A percentile compares a stretch with the other conserved stretches of the same genome.
Evolutionary conservation across 139 green algal genomes (phyloP).

Genomic region (Micromonas pusilla): DNA sequence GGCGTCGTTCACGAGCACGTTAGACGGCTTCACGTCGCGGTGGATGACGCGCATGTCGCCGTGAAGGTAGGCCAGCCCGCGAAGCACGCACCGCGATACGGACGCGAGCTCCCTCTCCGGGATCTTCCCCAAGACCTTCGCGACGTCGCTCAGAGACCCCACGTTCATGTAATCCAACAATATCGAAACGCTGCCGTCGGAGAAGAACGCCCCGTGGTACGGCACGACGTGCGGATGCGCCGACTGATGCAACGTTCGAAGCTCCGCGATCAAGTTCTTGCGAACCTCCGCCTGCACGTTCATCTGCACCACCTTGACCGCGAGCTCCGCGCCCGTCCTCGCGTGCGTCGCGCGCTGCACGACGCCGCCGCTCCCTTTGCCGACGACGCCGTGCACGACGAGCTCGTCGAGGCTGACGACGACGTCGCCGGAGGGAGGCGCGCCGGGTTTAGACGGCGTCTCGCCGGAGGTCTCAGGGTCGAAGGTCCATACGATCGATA

Average conservation of each 20-base stretch:
- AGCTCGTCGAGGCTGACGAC: conserved; percentile 38
- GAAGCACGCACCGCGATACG: conserved; percentile 48
- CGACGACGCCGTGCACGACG: conserved; percentile 31
- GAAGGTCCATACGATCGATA: no score
- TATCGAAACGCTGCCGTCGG: conserved; percentile 63
- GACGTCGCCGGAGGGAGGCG: no score
- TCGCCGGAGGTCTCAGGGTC: no score
- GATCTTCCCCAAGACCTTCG: conserved; percentile 54
- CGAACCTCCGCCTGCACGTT: conserved; percentile 39
- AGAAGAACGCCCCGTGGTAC: conserved; percentile 36
- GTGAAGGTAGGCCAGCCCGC: conserved; percentile 76
- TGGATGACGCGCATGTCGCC: conserved; percentile 51
- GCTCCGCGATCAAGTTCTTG: conserved; percentile 41
- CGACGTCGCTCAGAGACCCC: conserved; percentile 75
- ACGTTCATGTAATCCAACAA: conserved; percentile 96
- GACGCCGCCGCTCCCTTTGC: conserved; percentile 38
- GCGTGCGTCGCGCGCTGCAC: conserved; percentile 40
- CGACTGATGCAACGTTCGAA: conserved; percentile 39
- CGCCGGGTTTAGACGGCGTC: no score
- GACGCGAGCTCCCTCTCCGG: conserved; percentile 67
- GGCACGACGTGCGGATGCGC: conserved; percentile 24
- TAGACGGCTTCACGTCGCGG: conserved; percentile 89
- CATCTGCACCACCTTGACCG: conserved; percentile 41
- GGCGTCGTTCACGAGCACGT: conserved; percentile 65
- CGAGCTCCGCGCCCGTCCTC: conserved; percentile 31